Base-by-base conservation (phyloP, 371 early-diverging fungal species). In the Lichtheimia corymbifera region DNA sequence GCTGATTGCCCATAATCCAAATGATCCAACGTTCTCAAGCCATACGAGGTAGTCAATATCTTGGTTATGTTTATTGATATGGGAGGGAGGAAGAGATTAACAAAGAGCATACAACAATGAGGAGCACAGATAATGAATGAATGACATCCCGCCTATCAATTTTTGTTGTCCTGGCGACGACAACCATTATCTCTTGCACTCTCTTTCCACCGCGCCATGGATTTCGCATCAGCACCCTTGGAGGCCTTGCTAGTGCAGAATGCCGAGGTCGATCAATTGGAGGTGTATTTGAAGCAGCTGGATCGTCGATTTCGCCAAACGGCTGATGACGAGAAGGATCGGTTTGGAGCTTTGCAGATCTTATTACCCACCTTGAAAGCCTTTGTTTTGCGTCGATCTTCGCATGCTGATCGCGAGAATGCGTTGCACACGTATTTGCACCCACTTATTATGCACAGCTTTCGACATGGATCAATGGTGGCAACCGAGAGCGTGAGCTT, bases 301-400 rank as follows among this genome's bases (percentile, higher is more conserved):
- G 66, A 73, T 42, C 47, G 60, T 14, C 76, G 70, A n/a, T 79
- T 67, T 30, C 63, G 61, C 9, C 57, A 65, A 40, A 65, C 73
- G 0, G 59, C 51, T 11, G 22, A 50, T 17, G 76, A 75, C 54
- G 77, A 77, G 61, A 71, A 71, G 40, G 65, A 65, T 28, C 72
- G 80, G 3, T 77, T 75, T 52, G 77, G 77, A 17, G 75, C 67
- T 4, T 47, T 80, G 35, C 77, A 80, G 65, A 66, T 80, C 50
- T 27, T 80, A 58, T 41, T 77, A 5, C 77, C 80, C 3, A 69
- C 72, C 13, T 54, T 77, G 53, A 71, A 70, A 51, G 80, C 80
- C 12, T 64, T 75, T 41, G 28, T 79, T 43, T 17, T 58, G 5
- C 66, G 68, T 40, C 40, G 70, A 9, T 49, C 67, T 22, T 53